Conservation (phyloP, 208 protist species). For the Leishmania tropica region DNA sequence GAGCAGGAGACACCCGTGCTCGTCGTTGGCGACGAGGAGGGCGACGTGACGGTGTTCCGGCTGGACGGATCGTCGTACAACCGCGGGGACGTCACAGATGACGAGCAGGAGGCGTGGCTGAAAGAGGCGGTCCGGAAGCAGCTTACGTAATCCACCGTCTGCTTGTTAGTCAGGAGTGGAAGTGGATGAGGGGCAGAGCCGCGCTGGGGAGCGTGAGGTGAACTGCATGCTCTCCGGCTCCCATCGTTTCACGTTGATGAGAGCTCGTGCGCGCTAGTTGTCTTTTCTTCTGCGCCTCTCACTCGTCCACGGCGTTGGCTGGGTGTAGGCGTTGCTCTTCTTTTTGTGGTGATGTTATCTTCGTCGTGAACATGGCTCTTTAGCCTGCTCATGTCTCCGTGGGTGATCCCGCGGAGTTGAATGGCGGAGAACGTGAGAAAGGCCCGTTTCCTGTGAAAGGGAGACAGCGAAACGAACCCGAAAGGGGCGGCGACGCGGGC, state of each 20-base stretch:
- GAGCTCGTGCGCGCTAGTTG: background rate
- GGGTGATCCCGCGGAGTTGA: background rate
- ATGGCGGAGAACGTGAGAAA: background rate
- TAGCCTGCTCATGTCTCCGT: background rate
- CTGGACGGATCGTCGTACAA: slow-evolving; percentile 47
- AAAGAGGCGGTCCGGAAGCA: slow-evolving; percentile 75
- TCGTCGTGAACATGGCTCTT: background rate
- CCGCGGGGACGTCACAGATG: slow-evolving; percentile 57
- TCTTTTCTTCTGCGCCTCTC: background rate
- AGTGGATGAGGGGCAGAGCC: background rate
- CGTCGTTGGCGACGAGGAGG: slow-evolving; percentile 89
- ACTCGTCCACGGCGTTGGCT: background rate
- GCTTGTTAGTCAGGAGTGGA: background rate
- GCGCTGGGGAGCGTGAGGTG: background rate
- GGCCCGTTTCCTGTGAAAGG: background rate
- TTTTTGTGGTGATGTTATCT: no score
- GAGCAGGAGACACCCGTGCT: slow-evolving; percentile 87
- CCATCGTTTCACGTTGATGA: background rate
- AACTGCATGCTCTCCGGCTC: background rate
- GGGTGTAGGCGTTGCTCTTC: background rate
- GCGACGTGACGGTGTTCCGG: slow-evolving; percentile 85
- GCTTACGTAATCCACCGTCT: slow-evolving; percentile 9
- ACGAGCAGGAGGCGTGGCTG: slow-evolving; percentile 84
- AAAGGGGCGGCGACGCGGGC: background rate
- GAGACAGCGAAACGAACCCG: background rate